phyloP scores from a whole-genome alignment of 1,139 yeast genomes.

The Taphrina communis region DNA sequence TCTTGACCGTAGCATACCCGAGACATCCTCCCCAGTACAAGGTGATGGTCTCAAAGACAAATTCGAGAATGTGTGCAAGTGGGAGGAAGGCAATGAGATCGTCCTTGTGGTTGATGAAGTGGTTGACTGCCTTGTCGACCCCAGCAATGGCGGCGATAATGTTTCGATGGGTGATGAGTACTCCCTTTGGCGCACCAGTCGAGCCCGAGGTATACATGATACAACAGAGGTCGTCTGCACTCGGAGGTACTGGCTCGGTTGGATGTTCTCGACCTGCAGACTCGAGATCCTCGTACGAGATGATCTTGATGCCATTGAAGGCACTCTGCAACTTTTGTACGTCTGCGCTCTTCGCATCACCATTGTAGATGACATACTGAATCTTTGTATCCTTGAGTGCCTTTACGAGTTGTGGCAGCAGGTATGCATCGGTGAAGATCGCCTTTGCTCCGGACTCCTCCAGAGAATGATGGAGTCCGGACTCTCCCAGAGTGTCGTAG shows the following conservation, averaged over 20 bases:
- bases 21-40: constrained; percentile 89
- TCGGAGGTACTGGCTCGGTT: constrained; percentile 59
- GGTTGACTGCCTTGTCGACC: constrained; percentile 66
- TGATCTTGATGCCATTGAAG: constrained; percentile 77
- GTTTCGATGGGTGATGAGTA: constrained; percentile 77
- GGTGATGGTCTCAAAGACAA: constrained; percentile 77
- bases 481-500: constrained; percentile 93
- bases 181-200: constrained; percentile 98
- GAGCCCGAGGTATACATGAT: constrained; percentile 99
- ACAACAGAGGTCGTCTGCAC: constrained; percentile 78
- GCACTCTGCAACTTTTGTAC: constrained; percentile 62
- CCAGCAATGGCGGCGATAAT: constrained; percentile 86
- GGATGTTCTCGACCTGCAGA: constrained; percentile 64
- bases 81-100: constrained; percentile 88
- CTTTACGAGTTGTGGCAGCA: constrained; percentile 67
- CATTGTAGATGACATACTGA: constrained; percentile 73
- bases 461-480: constrained; percentile 85
- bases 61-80: constrained; percentile 92
- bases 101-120: constrained; percentile 61
- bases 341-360: constrained; percentile 68
- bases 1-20: constrained; percentile 93
- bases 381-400: constrained; percentile 73
- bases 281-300: constrained; percentile 69
- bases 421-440: constrained; percentile 79
- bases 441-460: constrained; percentile 78